phyloP scores from a whole-genome alignment of 306 rosid genomes.

The Erythrophleum fordii region DNA sequence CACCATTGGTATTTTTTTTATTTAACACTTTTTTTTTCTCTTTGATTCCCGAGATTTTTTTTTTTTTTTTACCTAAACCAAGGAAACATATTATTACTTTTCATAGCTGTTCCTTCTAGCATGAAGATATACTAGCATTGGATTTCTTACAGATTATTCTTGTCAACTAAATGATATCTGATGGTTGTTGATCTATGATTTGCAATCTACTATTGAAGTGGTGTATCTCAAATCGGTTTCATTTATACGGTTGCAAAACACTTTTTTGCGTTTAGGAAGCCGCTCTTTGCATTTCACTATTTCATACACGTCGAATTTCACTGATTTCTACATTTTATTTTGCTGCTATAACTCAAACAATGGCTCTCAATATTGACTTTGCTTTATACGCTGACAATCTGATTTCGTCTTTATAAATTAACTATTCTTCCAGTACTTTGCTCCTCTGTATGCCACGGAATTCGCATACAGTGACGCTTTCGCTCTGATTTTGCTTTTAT shows the following conservation, averaged over 20 bases:
- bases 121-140: slow-evolving; percentile 5
- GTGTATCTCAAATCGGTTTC: slow-evolving; percentile 9
- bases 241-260: background rate
- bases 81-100: background rate
- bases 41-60: slow-evolving; percentile 30
- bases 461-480: background rate
- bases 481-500: slow-evolving; percentile 17
- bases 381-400: background rate
- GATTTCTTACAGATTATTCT: background rate
- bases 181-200: slow-evolving; percentile 49
- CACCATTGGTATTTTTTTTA: slow-evolving; percentile 70
- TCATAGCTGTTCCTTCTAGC: slow-evolving; percentile 3
- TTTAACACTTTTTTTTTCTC: background rate
- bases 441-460: background rate
- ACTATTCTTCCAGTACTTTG: slow-evolving; percentile 15
- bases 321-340: slow-evolving; percentile 4
- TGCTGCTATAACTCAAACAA: background rate
- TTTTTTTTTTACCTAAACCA: background rate
- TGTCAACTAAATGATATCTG: background rate
- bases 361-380: background rate
- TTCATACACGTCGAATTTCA: background rate
- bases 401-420: background rate
- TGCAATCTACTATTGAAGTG: slow-evolving; percentile 1
- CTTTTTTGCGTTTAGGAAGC: background rate
- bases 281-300: slow-evolving; percentile 7